phyloP scores from a whole-genome alignment of 306 rosid genomes.

The Lathyrus sativus region DNA sequence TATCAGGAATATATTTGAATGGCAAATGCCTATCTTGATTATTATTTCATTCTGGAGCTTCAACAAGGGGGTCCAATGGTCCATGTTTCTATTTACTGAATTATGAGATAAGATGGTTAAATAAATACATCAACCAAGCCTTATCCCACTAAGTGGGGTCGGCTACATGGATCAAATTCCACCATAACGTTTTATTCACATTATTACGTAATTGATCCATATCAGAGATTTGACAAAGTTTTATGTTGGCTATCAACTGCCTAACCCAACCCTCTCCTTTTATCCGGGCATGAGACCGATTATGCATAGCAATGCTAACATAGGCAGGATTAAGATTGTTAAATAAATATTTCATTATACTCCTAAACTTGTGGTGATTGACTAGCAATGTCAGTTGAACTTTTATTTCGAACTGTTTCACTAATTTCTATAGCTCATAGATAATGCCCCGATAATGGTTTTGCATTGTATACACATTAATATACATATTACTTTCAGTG shows the following conservation, averaged over 20 bases:
- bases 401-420: slow-evolving; percentile 34
- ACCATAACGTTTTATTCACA: too few species aligned
- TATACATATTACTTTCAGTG: slow-evolving; percentile 9
- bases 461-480: neutral
- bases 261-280: too few species aligned
- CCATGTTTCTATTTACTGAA: slow-evolving; percentile 3
- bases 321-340: neutral
- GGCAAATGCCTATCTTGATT: slow-evolving; percentile 19
- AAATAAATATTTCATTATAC: slow-evolving; percentile 9
- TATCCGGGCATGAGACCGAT: too few species aligned
- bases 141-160: too few species aligned
- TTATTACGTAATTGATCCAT: too few species aligned
- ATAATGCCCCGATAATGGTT: neutral
- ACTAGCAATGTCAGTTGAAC: slow-evolving; percentile 13
- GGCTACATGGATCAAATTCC: too few species aligned
- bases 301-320: too few species aligned
- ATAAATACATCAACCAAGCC: neutral
- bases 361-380: slow-evolving; percentile 16
- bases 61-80: slow-evolving; percentile 15
- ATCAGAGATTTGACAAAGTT: too few species aligned
- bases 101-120: slow-evolving; percentile 3
- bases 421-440: slow-evolving; percentile 21
- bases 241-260: too few species aligned
- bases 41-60: slow-evolving; percentile 28
- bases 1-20: slow-evolving; percentile 21